A percentile compares a stretch with the other conserved stretches of the same genome.
These are phyloP conservation scores for Rhizoclosmatium sp. DNA, from an alignment of 192 early-diverging fungal genomes.

Conservation along the genomic window DNA sequence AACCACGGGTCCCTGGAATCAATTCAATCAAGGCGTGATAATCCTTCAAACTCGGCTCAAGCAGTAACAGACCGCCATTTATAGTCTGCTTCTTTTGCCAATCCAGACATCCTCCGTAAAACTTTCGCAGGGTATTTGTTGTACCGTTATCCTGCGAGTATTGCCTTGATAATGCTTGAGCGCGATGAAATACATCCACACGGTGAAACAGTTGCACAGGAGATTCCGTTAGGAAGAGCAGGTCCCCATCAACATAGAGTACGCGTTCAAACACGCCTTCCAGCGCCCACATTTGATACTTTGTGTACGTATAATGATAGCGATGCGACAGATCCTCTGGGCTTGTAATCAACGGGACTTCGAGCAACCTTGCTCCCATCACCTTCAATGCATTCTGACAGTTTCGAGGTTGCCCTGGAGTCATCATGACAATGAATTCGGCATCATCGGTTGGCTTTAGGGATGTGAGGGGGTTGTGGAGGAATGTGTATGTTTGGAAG, in stretches of 20 bases:
- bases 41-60: not conserved
- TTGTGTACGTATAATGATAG: slow-evolving; percentile 15
- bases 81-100: slow-evolving; percentile 1
- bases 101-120: slow-evolving; percentile 14
- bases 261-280: slow-evolving; percentile 4
- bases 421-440: slow-evolving; percentile 32
- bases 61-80: not conserved
- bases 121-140: not conserved
- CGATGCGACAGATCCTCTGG: not conserved
- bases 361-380: not conserved
- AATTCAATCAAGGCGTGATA: not conserved
- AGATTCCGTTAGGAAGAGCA: slow-evolving; percentile 3
- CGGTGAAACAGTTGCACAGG: not conserved
- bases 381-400: slow-evolving; percentile 1
- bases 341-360: not conserved
- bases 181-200: not conserved
- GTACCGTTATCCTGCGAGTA: not conserved
- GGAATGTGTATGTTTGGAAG: slow-evolving; percentile 27
- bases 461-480: slow-evolving; percentile 6
- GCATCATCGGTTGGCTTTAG: slow-evolving; percentile 16
- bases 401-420: not conserved
- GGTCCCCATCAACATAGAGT: slow-evolving; percentile 7
- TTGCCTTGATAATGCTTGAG: not conserved
- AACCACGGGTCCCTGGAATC: slow-evolving; percentile 2
- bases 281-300: slow-evolving; percentile 26